These are phyloP conservation scores for Teunomyces panamensis DNA, from an alignment of 805 yeast genomes.

Conservation along the genomic window DNA sequence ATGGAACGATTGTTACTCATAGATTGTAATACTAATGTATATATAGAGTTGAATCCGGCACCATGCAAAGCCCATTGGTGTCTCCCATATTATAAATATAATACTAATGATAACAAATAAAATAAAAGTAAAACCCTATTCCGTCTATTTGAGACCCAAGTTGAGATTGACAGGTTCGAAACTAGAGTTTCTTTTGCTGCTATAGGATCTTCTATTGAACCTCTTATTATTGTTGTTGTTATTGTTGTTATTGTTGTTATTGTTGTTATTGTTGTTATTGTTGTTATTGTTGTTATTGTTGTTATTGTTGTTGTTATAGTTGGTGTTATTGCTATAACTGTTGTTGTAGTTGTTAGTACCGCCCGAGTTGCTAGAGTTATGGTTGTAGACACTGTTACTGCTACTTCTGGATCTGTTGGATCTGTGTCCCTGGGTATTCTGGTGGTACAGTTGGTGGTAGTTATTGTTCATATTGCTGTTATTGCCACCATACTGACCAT, in stretches of 20 bases:
- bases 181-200: slow-evolving; percentile 11
- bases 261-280: slow-evolving; percentile 8
- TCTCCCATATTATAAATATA: background rate
- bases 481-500: slow-evolving; percentile 6
- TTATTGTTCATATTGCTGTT: slow-evolving; percentile 2
- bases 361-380: slow-evolving; percentile 4
- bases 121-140: background rate
- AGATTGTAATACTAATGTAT: slow-evolving; percentile 5
- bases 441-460: slow-evolving; percentile 8
- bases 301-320: slow-evolving; percentile 24
- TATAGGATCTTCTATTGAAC: slow-evolving; percentile 3
- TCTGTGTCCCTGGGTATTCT: slow-evolving; percentile 15
- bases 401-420: slow-evolving; percentile 30
- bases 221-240: slow-evolving; percentile 8
- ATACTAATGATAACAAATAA: background rate
- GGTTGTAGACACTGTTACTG: slow-evolving; percentile 9
- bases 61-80: slow-evolving; percentile 1
- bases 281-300: slow-evolving; percentile 21
- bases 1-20: slow-evolving; percentile 50
- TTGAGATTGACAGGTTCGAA: slow-evolving; percentile 12
- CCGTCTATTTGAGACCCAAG: slow-evolving; percentile 8
- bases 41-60: background rate
- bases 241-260: slow-evolving; percentile 5
- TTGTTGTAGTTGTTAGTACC: slow-evolving; percentile 5
- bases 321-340: slow-evolving; percentile 6